phyloP scores from a whole-genome alignment of 202 grass and related monocot genomes.

The Schoenoplectus triqueter region DNA sequence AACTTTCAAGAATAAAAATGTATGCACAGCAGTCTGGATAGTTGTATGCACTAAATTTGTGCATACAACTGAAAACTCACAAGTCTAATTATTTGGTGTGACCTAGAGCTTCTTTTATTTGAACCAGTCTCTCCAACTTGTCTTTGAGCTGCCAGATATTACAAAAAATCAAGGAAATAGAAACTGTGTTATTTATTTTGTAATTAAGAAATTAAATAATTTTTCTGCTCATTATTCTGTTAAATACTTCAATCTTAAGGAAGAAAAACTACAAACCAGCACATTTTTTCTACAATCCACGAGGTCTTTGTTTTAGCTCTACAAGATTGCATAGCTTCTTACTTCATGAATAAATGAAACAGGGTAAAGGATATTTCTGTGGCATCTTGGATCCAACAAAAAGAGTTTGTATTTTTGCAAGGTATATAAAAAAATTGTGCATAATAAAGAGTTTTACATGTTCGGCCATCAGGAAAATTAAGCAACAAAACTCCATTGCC shows the following conservation, averaged over 20 bases:
- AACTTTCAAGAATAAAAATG: slow-evolving; percentile 12
- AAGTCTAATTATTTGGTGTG: slow-evolving; percentile 99
- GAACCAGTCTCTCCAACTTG: slow-evolving; percentile 98
- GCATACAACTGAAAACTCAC: slow-evolving; percentile 45
- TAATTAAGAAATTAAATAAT: not conserved
- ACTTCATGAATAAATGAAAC: not conserved
- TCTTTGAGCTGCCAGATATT: slow-evolving; percentile 71
- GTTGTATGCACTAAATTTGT: not conserved
- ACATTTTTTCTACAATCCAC: not conserved
- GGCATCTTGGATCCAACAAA: not conserved
- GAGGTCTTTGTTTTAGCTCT: not conserved
- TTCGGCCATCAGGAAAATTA: not conserved
- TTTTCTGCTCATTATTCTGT: too few relatives aligned
- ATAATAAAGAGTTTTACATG: too few relatives aligned
- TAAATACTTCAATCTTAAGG: too few relatives aligned
- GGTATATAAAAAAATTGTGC: too few relatives aligned
- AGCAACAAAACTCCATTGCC: not conserved
- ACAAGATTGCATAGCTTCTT: not conserved
- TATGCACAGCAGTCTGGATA: not conserved
- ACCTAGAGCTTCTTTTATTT: slow-evolving; percentile 92
- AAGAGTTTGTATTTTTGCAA: not conserved
- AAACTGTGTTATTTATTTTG: not conserved
- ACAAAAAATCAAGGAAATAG: not conserved
- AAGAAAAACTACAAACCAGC: not conserved
- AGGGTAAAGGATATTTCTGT: not conserved